Percentiles rank a stretch among this genome's conserved stretches.
phyloP scores from a whole-genome alignment of 306 rosid species.

The Vachellia collinsii region DNA sequence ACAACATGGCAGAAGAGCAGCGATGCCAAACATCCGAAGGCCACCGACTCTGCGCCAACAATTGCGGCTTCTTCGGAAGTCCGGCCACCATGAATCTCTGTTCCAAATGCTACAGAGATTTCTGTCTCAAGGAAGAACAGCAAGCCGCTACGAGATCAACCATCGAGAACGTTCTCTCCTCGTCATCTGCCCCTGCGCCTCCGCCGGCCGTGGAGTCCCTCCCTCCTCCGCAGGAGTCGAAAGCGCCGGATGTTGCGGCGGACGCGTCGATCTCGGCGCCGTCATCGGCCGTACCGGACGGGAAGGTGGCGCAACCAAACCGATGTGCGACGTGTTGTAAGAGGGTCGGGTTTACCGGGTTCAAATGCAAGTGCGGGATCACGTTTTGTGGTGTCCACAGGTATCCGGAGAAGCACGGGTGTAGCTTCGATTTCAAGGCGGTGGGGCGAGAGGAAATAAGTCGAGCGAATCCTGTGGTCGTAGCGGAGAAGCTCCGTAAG shows the following conservation, averaged over 20 bases:
- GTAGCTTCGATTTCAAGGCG: constrained; percentile 76
- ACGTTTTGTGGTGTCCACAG: constrained; percentile 87
- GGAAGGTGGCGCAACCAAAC: constrained; percentile 40
- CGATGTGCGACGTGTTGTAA: constrained; percentile 73
- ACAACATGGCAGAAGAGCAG: constrained; percentile 88
- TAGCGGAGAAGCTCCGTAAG: constrained; percentile 74
- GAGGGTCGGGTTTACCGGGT: constrained; percentile 82
- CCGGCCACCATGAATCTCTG: constrained; percentile 92
- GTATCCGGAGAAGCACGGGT: constrained; percentile 90
- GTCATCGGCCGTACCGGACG: neutral
- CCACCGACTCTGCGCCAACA: constrained; percentile 84
- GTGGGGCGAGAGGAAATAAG: constrained; percentile 86
- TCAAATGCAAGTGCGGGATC: constrained; percentile 76
- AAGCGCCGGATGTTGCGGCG: constrained; percentile 26
- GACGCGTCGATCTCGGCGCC: constrained; percentile 15
- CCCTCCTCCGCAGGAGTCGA: constrained; percentile 35
- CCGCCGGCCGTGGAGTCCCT: constrained; percentile 37
- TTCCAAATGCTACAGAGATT: constrained; percentile 81
- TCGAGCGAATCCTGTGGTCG: constrained; percentile 76
- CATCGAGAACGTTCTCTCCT: constrained; percentile 69
- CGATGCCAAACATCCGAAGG: constrained; percentile 85
- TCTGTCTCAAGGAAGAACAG: constrained; percentile 64
- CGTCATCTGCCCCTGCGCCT: neutral
- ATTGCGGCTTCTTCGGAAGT: constrained; percentile 95
- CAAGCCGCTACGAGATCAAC: constrained; percentile 78